Conservation (phyloP, 2,329 filamentous ascomycete species). For the Colletotrichum sp. region DNA sequence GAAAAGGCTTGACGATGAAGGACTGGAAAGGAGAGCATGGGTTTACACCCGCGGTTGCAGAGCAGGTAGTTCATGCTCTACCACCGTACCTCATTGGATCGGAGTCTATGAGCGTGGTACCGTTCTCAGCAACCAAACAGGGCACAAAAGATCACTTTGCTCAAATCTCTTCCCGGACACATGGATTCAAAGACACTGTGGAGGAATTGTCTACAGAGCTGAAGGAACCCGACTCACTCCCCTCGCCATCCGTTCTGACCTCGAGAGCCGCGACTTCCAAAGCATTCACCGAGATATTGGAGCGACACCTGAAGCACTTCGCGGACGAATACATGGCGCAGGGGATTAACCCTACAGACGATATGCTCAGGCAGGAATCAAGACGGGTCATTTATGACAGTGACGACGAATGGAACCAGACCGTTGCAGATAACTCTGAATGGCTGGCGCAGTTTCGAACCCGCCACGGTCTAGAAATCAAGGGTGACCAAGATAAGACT, state of each 20-base stretch:
- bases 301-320: neutral
- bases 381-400: conserved; percentile 28
- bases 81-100: conserved; percentile 30
- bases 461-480: neutral
- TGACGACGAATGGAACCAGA: conserved; percentile 30
- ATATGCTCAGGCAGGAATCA: conserved; percentile 31
- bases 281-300: conserved; percentile 1
- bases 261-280: conserved; percentile 2
- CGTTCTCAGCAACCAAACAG: conserved; percentile 30
- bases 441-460: conserved; percentile 30
- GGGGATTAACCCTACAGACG: conserved; percentile 22
- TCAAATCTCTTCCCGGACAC: conserved; percentile 15
- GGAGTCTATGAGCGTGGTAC: conserved; percentile 26
- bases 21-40: conserved; percentile 33
- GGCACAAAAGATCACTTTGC: conserved; percentile 25
- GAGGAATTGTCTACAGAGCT: neutral
- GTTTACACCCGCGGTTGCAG: conserved; percentile 26
- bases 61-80: conserved; percentile 26
- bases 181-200: neutral
- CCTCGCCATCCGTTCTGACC: neutral
- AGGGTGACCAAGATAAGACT: neutral
- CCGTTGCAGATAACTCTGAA: conserved; percentile 30
- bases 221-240: neutral
- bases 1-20: conserved; percentile 29
- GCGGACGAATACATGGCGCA: neutral